Conservation (phyloP, 1,139 yeast genomes). For the Saccharomyces hybrid region DNA sequence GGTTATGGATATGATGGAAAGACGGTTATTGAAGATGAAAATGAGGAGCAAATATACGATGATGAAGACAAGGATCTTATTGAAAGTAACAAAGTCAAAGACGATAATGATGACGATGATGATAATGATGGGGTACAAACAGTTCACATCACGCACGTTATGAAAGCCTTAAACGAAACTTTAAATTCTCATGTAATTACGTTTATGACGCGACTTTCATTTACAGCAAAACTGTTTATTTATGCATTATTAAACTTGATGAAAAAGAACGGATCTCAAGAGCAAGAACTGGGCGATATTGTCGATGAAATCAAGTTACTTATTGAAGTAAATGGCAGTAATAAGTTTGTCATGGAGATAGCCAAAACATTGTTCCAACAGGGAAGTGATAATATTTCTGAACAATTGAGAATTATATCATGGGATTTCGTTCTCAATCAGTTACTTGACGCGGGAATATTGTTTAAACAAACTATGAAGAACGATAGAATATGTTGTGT, state of each 20-base stretch:
- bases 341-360: conserved; percentile 26
- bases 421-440: conserved; percentile 42
- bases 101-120: conserved; percentile 15
- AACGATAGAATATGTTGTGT: conserved; percentile 63
- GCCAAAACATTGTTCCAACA: conserved; percentile 24
- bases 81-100: conserved; percentile 16
- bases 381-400: conserved; percentile 14
- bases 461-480: conserved; percentile 56
- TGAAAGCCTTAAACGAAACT: conserved; percentile 73
- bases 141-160: conserved; percentile 64
- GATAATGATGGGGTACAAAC: conserved; percentile 39
- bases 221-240: conserved; percentile 63
- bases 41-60: conserved; percentile 2
- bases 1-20: conserved; percentile 28
- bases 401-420: conserved; percentile 28
- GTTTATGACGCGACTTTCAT: conserved; percentile 54
- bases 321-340: conserved; percentile 34
- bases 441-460: conserved; percentile 68
- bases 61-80: conserved; percentile 8
- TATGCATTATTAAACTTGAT: conserved; percentile 59
- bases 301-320: conserved; percentile 64
- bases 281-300: conserved; percentile 65
- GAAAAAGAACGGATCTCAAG: conserved; percentile 64
- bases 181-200: conserved; percentile 63
- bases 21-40: conserved; percentile 4